phyloP scores from a whole-genome alignment of 129 eudicot genomes.

The carrot (Daucus carota) region DNA sequence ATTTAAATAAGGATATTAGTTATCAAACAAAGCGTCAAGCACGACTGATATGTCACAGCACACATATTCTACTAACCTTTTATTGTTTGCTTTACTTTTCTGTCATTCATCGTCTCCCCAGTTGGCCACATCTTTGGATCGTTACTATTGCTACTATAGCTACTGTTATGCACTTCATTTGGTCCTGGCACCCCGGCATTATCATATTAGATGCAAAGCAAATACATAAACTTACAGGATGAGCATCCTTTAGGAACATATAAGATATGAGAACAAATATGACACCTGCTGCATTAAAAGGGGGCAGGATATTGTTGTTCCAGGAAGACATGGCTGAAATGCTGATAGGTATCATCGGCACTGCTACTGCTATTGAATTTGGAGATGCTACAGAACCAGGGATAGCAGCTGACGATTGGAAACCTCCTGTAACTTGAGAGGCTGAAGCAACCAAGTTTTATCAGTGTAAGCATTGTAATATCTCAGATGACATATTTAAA shows the following conservation, averaged over 20 bases:
- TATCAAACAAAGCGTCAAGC: background rate
- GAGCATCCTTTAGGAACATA: background rate
- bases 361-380: slow-evolving; percentile 32
- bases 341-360: slow-evolving; percentile 29
- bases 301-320: slow-evolving; percentile 33
- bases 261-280: slow-evolving; percentile 26
- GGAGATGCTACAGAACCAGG: slow-evolving; percentile 43
- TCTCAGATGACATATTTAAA: background rate
- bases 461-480: background rate
- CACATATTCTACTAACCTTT: background rate
- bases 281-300: slow-evolving; percentile 25
- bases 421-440: slow-evolving; percentile 4
- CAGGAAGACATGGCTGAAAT: slow-evolving; percentile 41
- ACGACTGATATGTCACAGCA: background rate
- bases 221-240: background rate
- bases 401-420: slow-evolving; percentile 38
- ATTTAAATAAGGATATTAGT: background rate
- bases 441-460: background rate
- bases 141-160: slow-evolving; percentile 52
- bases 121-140: slow-evolving; percentile 36
- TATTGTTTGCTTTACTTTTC: slow-evolving; percentile 14
- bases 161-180: slow-evolving; percentile 30
- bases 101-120: slow-evolving; percentile 39
- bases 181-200: slow-evolving; percentile 44
- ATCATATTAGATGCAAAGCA: slow-evolving; percentile 23